Base-by-base conservation (phyloP, 75 land plant species). In the Adiantum capillusveneris region DNA sequence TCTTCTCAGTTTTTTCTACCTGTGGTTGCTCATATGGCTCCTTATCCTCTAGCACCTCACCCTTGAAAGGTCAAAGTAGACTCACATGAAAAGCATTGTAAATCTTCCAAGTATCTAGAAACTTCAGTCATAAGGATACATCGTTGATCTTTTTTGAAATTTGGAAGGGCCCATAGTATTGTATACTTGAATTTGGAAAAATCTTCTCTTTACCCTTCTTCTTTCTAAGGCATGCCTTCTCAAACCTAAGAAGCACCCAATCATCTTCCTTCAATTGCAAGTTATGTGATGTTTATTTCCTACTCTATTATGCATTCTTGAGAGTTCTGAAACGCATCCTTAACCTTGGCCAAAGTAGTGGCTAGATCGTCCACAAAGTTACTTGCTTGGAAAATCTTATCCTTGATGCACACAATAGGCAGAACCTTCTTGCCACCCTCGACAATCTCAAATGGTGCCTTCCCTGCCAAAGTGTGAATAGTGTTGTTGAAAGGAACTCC, bases 81-180 rank as follows among this genome's bases (percentile, higher is more conserved):
- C 42, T 39, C 17, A 65, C 67, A 56, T 65, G 67, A 31, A 65
- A 56, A 25, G 34, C 60, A 22, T n/a, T 25, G 25, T 54, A 44
- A 37, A 56, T 52, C 29, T 29, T 25, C 6, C 41, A 13, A n/a
- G 12, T 27, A 6, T 31, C 45, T 14, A 59, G 59, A 9, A 65
- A 31, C 12, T 20, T 27, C 19, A 66, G 24, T 1, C 39, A 11
- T 26, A 57, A 66, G 7, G 69, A 60, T 1, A 58, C 36, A 1
- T 37, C 18, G 11, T 58, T 58, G 21, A 66, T 30, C 18, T n/a
- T 25, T 31, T 58, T 13, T 3, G 37, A 28, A 17, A 66, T 41
- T 44, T 44, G 26, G 48, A 58, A 66, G 1, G 69, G 69, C 29
- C 67, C 67, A 42, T 39, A 65, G 62, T 30, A 65, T 25, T 29